Evolutionary conservation across 169 alveolate species (phyloP).

Genomic region (Eimeria praecox): DNA sequence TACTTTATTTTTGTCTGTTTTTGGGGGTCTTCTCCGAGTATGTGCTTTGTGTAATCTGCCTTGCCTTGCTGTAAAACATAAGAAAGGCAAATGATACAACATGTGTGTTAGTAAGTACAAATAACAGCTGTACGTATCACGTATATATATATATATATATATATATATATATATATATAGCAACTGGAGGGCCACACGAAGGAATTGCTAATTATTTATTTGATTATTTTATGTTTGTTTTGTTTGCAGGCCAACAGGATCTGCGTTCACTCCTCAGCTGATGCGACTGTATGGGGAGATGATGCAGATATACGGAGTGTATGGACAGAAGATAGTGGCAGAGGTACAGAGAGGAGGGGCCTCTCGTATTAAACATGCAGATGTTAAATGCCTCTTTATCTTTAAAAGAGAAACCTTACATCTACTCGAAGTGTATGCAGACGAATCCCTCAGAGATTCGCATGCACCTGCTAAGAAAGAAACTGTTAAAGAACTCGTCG

Average conservation of each 20-base stretch:
- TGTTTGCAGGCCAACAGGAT: conserved; percentile 74
- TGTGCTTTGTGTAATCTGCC: too few species aligned
- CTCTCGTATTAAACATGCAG: conserved; percentile 55
- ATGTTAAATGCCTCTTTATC: conserved; percentile 24
- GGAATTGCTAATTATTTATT: too few species aligned
- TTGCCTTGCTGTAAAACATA: too few species aligned
- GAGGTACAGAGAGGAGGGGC: conserved; percentile 74
- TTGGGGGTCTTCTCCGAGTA: too few species aligned
- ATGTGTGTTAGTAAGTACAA: too few species aligned
- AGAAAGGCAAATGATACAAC: too few species aligned
- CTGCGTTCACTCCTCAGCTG: conserved; percentile 82
- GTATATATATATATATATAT: too few species aligned
- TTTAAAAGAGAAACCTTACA: conserved; percentile 73
- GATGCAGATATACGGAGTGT: conserved; percentile 72
- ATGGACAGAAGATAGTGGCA: conserved; percentile 63
- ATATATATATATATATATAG: too few species aligned
- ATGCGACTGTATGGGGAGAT: conserved; percentile 56
- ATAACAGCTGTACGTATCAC: too few species aligned
- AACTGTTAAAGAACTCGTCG: conserved; percentile 54
- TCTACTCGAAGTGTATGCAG: conserved; percentile 67
- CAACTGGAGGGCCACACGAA: too few species aligned
- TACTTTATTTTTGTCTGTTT: too few species aligned
- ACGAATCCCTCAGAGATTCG: conserved; percentile 66
- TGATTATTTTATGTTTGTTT: neutral
- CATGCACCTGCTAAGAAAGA: neutral